Percentiles rank a stretch among this genome's conserved stretches.
These are phyloP conservation scores for Cenchrus fungigraminus DNA, from an alignment of 176 grass and related monocot genomes.

Conservation along the genomic window DNA sequence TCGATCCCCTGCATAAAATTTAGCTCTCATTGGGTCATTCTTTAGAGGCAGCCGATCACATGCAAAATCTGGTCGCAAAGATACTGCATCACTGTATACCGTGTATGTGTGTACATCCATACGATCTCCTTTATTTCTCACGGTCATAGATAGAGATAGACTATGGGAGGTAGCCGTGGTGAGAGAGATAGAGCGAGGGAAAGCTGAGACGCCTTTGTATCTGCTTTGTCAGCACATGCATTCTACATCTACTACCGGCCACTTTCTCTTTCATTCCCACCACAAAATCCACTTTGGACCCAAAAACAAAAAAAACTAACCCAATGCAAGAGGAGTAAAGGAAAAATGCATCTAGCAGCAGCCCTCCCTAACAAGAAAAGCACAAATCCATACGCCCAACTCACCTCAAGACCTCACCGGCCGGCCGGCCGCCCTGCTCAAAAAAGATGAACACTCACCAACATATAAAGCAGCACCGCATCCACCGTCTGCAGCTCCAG, in stretches of 20 bases:
- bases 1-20: conserved; percentile 8
- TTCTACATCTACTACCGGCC: conserved; percentile 26
- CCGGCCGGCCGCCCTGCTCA: conserved; percentile 4
- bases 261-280: conserved; percentile 49
- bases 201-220: conserved; percentile 72
- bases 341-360: conserved; percentile 33
- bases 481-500: conserved; percentile 46
- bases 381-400: conserved; percentile 58
- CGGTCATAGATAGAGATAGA: not conserved
- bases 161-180: not conserved
- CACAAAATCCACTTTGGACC: conserved; percentile 75
- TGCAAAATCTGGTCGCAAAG: conserved; percentile 48
- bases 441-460: conserved; percentile 46
- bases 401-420: conserved; percentile 32
- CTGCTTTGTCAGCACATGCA: conserved; percentile 85
- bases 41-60: conserved; percentile 56
- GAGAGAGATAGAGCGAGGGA: conserved; percentile 31
- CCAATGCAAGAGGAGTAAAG: conserved; percentile 30
- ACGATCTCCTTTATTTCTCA: conserved; percentile 41
- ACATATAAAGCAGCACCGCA: conserved; percentile 56
- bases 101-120: conserved; percentile 17
- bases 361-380: conserved; percentile 87
- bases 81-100: conserved; percentile 21
- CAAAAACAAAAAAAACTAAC: not conserved
- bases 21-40: conserved; percentile 41